A percentile compares a stretch with the other conserved stretches of the same genome.
Evolutionary conservation across 495 filamentous ascomycete species (phyloP).

Genomic region (Pyrenopolyporus hunteri): DNA sequence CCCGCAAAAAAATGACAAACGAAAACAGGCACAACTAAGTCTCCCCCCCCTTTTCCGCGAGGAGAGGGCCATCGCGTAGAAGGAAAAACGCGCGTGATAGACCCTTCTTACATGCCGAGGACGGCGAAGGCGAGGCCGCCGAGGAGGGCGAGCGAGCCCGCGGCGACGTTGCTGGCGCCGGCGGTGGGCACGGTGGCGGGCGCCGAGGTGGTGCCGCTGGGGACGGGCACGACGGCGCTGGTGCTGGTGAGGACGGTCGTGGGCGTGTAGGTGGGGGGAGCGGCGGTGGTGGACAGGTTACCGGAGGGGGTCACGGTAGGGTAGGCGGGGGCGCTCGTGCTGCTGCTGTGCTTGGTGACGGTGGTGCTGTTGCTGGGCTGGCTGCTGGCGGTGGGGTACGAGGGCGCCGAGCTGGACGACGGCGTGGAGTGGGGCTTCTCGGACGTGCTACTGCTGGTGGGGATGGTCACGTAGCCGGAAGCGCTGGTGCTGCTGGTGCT

Average conservation of each 20-base stretch:
- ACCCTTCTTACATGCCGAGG: conserved; percentile 48
- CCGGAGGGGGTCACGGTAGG: neutral
- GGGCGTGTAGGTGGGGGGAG: conserved; percentile 2
- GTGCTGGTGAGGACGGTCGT: conserved; percentile 29
- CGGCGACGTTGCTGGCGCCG: conserved; percentile 42
- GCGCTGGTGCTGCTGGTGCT: conserved; percentile 8
- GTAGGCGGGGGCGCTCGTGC: neutral
- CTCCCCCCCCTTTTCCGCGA: too few species aligned
- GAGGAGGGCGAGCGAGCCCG: conserved; percentile 47
- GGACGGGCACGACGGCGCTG: conserved; percentile 12
- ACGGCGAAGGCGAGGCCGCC: conserved; percentile 50
- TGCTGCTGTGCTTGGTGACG: conserved; percentile 17
- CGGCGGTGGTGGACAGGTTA: conserved; percentile 21
- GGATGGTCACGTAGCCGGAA: too few species aligned
- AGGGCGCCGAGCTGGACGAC: conserved; percentile 3
- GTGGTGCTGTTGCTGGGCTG: conserved; percentile 25
- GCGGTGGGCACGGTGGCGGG: conserved; percentile 31
- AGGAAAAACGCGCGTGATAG: neutral
- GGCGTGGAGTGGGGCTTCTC: too few species aligned
- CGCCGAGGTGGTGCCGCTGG: conserved; percentile 23
- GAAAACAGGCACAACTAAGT: neutral
- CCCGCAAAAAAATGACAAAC: neutral
- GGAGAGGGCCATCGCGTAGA: neutral
- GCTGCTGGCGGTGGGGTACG: conserved; percentile 29
- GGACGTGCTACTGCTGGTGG: too few species aligned